These are phyloP conservation scores for Allomyces arbusculus DNA, from an alignment of 192 early-diverging fungal genomes.

Conservation along the genomic window DNA sequence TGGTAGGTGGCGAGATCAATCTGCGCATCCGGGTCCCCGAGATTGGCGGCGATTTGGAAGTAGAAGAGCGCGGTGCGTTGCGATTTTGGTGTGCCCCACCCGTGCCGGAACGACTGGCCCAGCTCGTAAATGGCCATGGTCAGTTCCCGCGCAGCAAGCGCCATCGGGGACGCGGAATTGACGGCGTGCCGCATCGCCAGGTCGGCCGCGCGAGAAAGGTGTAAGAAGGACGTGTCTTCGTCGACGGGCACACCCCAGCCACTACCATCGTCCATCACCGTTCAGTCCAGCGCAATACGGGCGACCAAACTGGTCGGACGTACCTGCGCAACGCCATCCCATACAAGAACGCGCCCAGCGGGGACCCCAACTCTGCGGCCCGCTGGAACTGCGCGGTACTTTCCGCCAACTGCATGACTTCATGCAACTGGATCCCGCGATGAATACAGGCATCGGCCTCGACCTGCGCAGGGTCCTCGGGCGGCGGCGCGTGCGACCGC, in stretches of 20 bases:
- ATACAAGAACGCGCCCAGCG: conserved; percentile 2
- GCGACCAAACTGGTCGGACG: too few relatives aligned
- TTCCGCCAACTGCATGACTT: neutral
- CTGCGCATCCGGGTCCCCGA: conserved; percentile 4
- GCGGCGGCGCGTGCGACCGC: neutral
- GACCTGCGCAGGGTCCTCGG: neutral
- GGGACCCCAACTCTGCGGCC: neutral
- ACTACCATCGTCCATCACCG: too few relatives aligned
- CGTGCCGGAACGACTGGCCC: conserved; percentile 1
- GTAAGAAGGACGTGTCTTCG: neutral
- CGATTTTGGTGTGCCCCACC: neutral
- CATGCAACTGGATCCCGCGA: neutral
- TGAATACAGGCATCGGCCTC: neutral
- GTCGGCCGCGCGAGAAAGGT: neutral
- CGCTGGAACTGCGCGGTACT: neutral
- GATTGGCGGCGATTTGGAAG: neutral
- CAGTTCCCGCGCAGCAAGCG: neutral
- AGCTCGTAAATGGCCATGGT: conserved; percentile 3
- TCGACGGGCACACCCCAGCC: conserved; percentile 1
- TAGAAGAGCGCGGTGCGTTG: neutral
- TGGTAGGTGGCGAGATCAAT: neutral
- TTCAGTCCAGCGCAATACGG: too few relatives aligned
- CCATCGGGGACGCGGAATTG: neutral
- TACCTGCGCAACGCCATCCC: neutral
- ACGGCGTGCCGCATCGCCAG: neutral